Evolutionary conservation across 2,329 filamentous ascomycete species (phyloP).

Genomic region (Colletotrichum liaoningense): DNA sequence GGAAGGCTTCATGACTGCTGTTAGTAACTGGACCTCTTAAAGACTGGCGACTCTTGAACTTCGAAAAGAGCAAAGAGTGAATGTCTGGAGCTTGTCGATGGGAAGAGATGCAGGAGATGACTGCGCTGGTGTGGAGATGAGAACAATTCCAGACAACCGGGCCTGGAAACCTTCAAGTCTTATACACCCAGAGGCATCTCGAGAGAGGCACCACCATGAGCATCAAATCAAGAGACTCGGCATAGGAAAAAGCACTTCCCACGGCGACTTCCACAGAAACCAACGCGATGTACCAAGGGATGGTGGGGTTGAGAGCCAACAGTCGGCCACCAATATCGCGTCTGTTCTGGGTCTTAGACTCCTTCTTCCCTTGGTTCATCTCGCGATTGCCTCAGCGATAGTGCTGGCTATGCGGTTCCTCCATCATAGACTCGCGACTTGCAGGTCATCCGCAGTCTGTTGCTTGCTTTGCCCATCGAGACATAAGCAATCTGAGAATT

Average conservation of each 20-base stretch:
- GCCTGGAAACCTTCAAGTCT: constrained; percentile 4
- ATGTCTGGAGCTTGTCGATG: constrained; percentile 30
- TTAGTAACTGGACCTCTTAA: constrained; percentile 16
- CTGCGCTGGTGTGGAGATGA: constrained; percentile 29
- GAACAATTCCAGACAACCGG: not conserved
- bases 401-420: constrained; percentile 8
- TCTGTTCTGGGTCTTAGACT: constrained; percentile 25
- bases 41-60: constrained; percentile 10
- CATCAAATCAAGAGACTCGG: not conserved
- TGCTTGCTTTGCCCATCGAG: constrained; percentile 20
- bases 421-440: not conserved
- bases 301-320: constrained; percentile 2
- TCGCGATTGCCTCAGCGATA: constrained; percentile 34
- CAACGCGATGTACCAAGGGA: constrained; percentile 19
- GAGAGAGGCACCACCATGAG: not conserved
- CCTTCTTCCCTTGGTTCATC: constrained; percentile 34
- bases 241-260: not conserved
- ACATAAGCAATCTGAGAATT: constrained; percentile 18
- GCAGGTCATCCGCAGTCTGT: not conserved
- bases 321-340: constrained; percentile 9
- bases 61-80: constrained; percentile 21
- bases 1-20: constrained; percentile 30
- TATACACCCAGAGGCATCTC: constrained; percentile 1
- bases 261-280: not conserved
- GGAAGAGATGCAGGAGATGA: constrained; percentile 27